Percentiles rank a stretch among this genome's conserved stretches.
Evolutionary conservation across 768 basidiomycete species (phyloP).

Genomic region (Lactarius hengduanensis): DNA sequence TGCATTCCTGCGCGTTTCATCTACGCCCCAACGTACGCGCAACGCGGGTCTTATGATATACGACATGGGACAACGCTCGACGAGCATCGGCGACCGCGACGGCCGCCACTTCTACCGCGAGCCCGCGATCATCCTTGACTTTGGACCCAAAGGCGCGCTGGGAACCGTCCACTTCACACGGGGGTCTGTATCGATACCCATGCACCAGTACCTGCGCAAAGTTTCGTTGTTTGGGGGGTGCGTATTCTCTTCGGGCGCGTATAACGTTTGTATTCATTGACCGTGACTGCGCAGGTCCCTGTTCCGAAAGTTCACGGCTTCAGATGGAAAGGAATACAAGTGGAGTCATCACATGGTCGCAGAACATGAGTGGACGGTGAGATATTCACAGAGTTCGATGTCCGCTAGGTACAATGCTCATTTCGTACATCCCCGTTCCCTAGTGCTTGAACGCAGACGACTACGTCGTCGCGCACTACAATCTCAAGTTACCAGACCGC

Average conservation of each 20-base stretch:
- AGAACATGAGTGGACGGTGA: constrained; percentile 74
- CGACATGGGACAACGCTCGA: constrained; percentile 63
- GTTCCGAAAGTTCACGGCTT: constrained; percentile 63
- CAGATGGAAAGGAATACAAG: constrained; percentile 68
- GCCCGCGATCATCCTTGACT: constrained; percentile 60
- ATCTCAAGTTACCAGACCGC: constrained; percentile 54
- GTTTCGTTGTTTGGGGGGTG: constrained; percentile 66
- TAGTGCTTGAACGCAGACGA: constrained; percentile 59
- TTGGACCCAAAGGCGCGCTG: constrained; percentile 53
- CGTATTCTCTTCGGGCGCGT: constrained; percentile 32
- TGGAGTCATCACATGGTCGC: constrained; percentile 57
- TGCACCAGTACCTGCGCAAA: constrained; percentile 63
- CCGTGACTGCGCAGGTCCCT: constrained; percentile 48
- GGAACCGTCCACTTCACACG: constrained; percentile 58
- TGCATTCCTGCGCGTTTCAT: constrained; percentile 61
- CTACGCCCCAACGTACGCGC: constrained; percentile 39
- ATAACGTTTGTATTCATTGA: constrained; percentile 7
- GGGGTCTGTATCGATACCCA: constrained; percentile 48
- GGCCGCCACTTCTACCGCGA: constrained; percentile 50
- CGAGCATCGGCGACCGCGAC: constrained; percentile 51
- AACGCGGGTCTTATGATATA: constrained; percentile 51
- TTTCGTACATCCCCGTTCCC: constrained; percentile 11
- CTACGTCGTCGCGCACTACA: constrained; percentile 62
- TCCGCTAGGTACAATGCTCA: constrained; percentile 1
- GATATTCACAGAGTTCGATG: constrained; percentile 32